These are phyloP conservation scores for Prunus davidiana DNA, from an alignment of 306 rosid species.

Conservation along the genomic window DNA sequence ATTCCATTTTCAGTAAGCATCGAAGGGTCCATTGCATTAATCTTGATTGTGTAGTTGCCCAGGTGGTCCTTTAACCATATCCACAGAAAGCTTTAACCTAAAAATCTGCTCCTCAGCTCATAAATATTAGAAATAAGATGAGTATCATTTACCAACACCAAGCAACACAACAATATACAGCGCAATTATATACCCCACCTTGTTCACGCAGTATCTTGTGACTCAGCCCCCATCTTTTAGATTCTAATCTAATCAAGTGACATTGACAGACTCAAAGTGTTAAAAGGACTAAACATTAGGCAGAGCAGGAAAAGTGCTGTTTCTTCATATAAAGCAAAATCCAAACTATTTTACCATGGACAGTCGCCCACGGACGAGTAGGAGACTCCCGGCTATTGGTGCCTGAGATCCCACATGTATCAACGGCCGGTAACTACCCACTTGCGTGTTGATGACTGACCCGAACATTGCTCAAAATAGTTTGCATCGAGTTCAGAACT, in stretches of 20 bases:
- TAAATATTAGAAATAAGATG: neutral
- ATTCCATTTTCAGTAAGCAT: neutral
- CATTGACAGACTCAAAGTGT: neutral
- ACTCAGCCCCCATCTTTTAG: neutral
- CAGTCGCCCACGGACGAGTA: too few relatives aligned
- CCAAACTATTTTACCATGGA: neutral
- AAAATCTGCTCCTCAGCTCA: neutral
- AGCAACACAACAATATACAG: constrained; percentile 11
- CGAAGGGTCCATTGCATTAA: neutral
- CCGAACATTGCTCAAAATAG: neutral
- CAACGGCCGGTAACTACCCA: neutral
- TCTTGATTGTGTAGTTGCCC: neutral
- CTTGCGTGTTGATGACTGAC: too few relatives aligned
- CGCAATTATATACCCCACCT: constrained; percentile 2
- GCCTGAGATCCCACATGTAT: too few relatives aligned
- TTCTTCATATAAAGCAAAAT: neutral
- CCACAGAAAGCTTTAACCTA: neutral
- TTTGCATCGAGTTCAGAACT: neutral
- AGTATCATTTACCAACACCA: neutral
- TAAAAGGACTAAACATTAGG: neutral
- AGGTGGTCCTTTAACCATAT: constrained; percentile 23
- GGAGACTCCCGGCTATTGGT: too few relatives aligned
- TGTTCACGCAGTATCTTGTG: neutral
- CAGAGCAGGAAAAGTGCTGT: neutral
- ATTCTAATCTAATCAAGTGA: neutral